Evolutionary conservation across 495 filamentous ascomycete species (phyloP).

Genomic region (Podospora comata): DNA sequence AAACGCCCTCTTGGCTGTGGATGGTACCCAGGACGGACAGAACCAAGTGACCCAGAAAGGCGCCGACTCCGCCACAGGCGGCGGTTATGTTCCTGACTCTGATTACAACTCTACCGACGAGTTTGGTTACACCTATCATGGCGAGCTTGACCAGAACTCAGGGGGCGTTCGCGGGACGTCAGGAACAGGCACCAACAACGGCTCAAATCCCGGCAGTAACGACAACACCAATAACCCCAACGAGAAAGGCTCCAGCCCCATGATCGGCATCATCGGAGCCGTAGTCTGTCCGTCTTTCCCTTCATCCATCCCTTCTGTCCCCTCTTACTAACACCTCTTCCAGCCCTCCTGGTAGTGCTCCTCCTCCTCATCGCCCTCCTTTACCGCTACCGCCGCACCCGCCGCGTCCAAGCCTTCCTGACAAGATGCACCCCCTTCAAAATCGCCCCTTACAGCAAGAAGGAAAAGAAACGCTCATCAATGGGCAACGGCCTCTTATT

Average conservation of each 20-base stretch:
- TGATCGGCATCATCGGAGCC: slow-evolving; percentile 26
- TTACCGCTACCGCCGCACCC: slow-evolving; percentile 28
- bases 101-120: background rate
- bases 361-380: slow-evolving; percentile 28
- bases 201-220: background rate
- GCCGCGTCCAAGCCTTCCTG: slow-evolving; percentile 27
- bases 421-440: slow-evolving; percentile 29
- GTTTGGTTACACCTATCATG: background rate
- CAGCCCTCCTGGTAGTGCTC: slow-evolving; percentile 29
- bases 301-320: background rate
- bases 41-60: background rate
- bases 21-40: background rate
- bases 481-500: slow-evolving; percentile 31
- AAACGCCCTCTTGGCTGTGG: background rate
- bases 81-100: background rate
- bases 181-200: slow-evolving; percentile 4
- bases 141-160: background rate
- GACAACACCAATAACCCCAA: background rate
- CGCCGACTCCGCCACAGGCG: background rate
- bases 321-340: background rate
- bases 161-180: background rate
- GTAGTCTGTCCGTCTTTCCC: slow-evolving; percentile 23
- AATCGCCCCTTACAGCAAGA: slow-evolving; percentile 23
- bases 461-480: slow-evolving; percentile 29
- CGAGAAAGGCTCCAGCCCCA: slow-evolving; percentile 9